A percentile compares a stretch with the other conserved stretches of the same genome.
phyloP scores from a whole-genome alignment of 2,329 filamentous ascomycete genomes.

The Claviceps paspali region DNA sequence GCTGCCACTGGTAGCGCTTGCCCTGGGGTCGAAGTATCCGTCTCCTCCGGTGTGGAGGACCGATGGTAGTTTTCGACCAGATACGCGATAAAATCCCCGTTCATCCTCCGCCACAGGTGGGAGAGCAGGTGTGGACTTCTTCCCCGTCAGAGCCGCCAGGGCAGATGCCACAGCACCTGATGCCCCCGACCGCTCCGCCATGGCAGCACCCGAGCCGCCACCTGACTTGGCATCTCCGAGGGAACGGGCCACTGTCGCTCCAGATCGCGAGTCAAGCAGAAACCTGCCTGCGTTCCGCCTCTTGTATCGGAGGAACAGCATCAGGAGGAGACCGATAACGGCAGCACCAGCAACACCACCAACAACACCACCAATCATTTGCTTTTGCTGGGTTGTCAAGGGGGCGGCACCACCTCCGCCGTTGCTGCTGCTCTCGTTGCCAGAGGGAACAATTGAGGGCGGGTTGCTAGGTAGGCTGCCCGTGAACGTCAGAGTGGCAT shows the following conservation, averaged over 20 bases:
- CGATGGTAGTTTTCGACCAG: slow-evolving; percentile 48
- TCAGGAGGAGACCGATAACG: slow-evolving; percentile 36
- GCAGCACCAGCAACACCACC: slow-evolving; percentile 44
- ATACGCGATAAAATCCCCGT: slow-evolving; percentile 48
- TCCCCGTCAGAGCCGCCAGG: slow-evolving; percentile 30
- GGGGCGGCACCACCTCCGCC: slow-evolving; percentile 8
- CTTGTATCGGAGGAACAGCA: slow-evolving; percentile 40
- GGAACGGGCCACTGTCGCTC: slow-evolving; percentile 8
- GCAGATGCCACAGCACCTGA: slow-evolving; percentile 29
- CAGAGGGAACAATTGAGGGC: neutral
- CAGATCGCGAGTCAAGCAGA: slow-evolving; percentile 25
- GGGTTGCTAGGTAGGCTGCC: neutral
- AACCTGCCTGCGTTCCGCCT: slow-evolving; percentile 30
- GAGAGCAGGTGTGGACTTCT: slow-evolving; percentile 17
- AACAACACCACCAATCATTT: slow-evolving; percentile 40
- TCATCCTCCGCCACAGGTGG: slow-evolving; percentile 26
- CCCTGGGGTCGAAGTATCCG: slow-evolving; percentile 39
- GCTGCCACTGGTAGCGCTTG: slow-evolving; percentile 29
- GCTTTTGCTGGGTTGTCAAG: slow-evolving; percentile 19
- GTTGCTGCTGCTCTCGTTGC: neutral
- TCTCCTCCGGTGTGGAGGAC: slow-evolving; percentile 48
- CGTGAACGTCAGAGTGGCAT: neutral
- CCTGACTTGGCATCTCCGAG: slow-evolving; percentile 9
- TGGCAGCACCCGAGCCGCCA: slow-evolving; percentile 16
- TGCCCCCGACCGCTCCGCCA: slow-evolving; percentile 29